Conservation (phyloP, 2,329 filamentous ascomycete species). For the Penicillium nordicum region DNA sequence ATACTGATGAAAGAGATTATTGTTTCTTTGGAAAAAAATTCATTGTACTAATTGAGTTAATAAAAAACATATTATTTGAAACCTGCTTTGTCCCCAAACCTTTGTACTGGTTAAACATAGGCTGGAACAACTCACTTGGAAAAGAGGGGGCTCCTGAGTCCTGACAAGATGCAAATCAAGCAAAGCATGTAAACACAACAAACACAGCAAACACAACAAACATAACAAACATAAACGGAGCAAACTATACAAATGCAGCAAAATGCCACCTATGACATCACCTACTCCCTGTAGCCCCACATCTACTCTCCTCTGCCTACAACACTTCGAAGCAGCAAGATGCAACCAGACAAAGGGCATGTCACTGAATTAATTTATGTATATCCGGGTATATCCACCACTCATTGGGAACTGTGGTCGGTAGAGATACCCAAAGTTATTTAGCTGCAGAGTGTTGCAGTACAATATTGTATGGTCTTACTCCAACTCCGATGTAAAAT, state of each 20-base stretch:
- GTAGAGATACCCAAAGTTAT: neutral
- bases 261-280: slow-evolving; percentile 24
- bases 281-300: neutral
- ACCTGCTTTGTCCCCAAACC: neutral
- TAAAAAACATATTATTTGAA: neutral
- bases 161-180: neutral
- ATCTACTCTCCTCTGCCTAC: neutral
- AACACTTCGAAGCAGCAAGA: slow-evolving; percentile 2
- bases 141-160: no score
- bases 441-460: neutral
- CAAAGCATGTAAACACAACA: slow-evolving; percentile 4
- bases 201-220: slow-evolving; percentile 1
- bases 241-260: slow-evolving; percentile 17
- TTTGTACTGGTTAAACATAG: neutral
- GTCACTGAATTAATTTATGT: neutral
- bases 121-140: no score
- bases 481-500: neutral
- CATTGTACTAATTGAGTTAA: neutral
- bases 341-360: slow-evolving; percentile 14
- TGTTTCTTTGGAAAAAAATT: neutral
- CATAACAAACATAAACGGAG: slow-evolving; percentile 13
- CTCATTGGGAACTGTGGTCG: neutral
- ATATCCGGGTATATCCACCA: no score
- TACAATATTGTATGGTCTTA: neutral
- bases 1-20: neutral